Evolutionary conservation across 371 early-diverging fungal genomes (phyloP), one percentile per base, ranked within the genome.

Genomic region (Saksenaea oblongispora): DNA sequence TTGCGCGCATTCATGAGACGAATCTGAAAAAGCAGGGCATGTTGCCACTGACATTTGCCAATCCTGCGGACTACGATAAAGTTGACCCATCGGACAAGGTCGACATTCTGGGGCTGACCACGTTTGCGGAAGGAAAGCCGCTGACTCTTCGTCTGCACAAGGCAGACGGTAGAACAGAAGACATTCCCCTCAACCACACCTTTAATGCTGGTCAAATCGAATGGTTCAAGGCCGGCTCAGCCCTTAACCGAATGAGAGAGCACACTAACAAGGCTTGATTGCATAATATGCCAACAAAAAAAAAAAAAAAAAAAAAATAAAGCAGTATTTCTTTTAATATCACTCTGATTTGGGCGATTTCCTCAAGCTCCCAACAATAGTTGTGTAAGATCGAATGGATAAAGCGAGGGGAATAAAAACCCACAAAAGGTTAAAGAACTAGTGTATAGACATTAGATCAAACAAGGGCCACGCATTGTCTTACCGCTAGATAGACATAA

Each of bases 1-100:
- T 98, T 78, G 98, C 98, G 53, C 92, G 98, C 76, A 98, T 98
- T 72, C 98, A 98, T 84, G 97, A 98, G 84, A 98, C 97, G 69
- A 98, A 98, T 84, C 86, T 97, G 74, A 98, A 98, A 89, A 98
- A 98, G 89, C 97, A 98, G 81, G 98, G 98, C 64, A 87, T 95
- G 68, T 83, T 98, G 59, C 98, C 98, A 18, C 74, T 97, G 65
- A 96, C 95, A 51, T 97, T 98, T 72, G 86, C 86, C 70, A 84
- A 98, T 83, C 91, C 95, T 44, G 88, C 86, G 54, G 94, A 93
- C 65, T 93, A 94, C 62, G 94, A 95, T 71, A 83, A 84, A 76
- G 85, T 98, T 65, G 79, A 84, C 36, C 87, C 92, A 58, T 73
- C 74, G 22, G 93, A 92, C 77, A 80, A 77, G 61, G 81, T 95